Evolutionary conservation across 2,329 filamentous ascomycete species (phyloP).

Genomic region (Fusarium sp.): DNA sequence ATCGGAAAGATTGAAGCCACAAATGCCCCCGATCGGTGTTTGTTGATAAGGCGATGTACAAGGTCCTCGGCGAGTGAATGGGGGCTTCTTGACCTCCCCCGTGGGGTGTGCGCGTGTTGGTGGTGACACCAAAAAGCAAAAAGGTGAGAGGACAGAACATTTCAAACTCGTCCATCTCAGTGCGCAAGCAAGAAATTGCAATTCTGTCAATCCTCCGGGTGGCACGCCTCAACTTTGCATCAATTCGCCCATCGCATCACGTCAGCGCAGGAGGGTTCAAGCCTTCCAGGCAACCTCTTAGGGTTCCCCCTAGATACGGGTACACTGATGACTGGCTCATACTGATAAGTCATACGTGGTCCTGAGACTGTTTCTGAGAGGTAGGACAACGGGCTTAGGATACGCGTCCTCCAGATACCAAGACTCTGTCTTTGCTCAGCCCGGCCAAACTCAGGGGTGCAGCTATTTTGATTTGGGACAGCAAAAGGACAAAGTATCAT

Average conservation of each 20-base stretch:
- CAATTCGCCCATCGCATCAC: conserved; percentile 21
- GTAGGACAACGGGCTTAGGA: conserved; percentile 20
- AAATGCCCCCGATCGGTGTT: not conserved
- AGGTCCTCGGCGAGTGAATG: not conserved
- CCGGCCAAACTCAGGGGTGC: conserved; percentile 21
- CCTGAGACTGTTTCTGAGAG: conserved; percentile 13
- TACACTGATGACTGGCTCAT: conserved; percentile 11
- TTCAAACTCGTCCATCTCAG: conserved; percentile 1
- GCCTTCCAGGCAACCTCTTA: not conserved
- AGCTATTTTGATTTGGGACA: conserved; percentile 18
- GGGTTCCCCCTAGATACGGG: conserved; percentile 1
- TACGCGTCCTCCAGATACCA: conserved; percentile 25
- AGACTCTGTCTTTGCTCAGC: conserved; percentile 21
- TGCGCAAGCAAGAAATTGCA: not conserved
- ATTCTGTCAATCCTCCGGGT: not conserved
- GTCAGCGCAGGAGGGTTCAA: conserved; percentile 27
- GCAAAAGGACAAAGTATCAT: conserved; percentile 20
- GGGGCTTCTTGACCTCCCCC: conserved; percentile 4
- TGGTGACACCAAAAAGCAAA: conserved; percentile 31
- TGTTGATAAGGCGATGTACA: conserved; percentile 16
- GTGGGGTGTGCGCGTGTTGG: conserved; percentile 16
- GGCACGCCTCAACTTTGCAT: conserved; percentile 20
- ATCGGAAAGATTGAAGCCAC: conserved; percentile 29
- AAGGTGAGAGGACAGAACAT: not conserved
- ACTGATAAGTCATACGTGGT: not conserved